phyloP scores from a whole-genome alignment of 1,139 yeast genomes.

The Taphrina sp. region DNA sequence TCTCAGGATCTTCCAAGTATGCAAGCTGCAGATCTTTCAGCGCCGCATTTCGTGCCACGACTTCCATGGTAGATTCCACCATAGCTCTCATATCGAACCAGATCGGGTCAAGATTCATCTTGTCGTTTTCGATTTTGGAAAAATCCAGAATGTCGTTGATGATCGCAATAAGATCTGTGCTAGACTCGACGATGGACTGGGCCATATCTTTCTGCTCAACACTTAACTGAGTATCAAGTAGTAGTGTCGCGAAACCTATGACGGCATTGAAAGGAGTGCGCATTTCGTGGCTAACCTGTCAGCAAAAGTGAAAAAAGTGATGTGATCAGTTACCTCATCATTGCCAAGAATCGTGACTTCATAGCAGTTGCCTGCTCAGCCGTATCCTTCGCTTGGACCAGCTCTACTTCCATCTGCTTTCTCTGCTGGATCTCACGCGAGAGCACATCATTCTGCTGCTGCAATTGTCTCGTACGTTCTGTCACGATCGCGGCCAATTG shows the following conservation, averaged over 20 bases:
- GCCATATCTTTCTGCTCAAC: conserved; percentile 79
- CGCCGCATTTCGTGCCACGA: conserved; percentile 19
- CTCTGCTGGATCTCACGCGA: conserved; percentile 10
- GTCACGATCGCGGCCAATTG: conserved; percentile 16
- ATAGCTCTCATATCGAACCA: conserved; percentile 50
- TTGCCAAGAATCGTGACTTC: conserved; percentile 81
- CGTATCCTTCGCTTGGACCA: conserved; percentile 41
- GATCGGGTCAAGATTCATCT: conserved; percentile 67
- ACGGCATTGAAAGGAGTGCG: conserved; percentile 91
- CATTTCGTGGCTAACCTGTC: conserved; percentile 65
- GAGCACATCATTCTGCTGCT: conserved; percentile 8
- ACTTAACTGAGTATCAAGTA: conserved; percentile 71
- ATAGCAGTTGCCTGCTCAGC: conserved; percentile 42
- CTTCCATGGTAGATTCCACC: conserved; percentile 22
- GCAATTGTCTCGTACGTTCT: conserved; percentile 19
- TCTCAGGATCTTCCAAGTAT: conserved; percentile 5
- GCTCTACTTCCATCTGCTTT: conserved; percentile 41
- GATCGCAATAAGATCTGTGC: conserved; percentile 70
- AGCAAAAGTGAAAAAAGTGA: conserved; percentile 50
- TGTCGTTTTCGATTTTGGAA: conserved; percentile 76
- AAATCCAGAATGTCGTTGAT: conserved; percentile 64
- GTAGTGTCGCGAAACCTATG: conserved; percentile 86
- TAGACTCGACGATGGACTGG: conserved; percentile 72
- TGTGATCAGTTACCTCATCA: conserved; percentile 8
- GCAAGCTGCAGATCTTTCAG: conserved; percentile 16